These are phyloP conservation scores for Colletotrichum eleusines DNA, from an alignment of 2,329 filamentous ascomycete species.

Conservation along the genomic window DNA sequence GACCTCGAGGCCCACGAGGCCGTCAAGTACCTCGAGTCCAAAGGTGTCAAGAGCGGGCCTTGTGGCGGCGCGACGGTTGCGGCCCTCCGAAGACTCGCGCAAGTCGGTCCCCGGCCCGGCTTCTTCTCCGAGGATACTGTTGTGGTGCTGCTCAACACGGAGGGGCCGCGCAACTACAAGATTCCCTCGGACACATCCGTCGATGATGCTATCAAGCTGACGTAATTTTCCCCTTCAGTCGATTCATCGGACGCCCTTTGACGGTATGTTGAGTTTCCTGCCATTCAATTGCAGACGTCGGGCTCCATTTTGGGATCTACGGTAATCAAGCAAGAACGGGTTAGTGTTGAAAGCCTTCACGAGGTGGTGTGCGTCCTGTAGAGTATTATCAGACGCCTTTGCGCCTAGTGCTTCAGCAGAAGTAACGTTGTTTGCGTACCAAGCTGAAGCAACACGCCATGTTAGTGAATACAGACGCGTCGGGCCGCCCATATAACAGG, in stretches of 20 bases:
- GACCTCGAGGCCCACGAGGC: conserved; percentile 73
- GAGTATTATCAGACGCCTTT: conserved; percentile 48
- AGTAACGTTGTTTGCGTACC: not conserved
- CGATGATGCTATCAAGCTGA: conserved; percentile 57
- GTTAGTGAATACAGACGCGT: no score
- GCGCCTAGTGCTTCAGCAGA: conserved; percentile 31
- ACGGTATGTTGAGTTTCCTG: conserved; percentile 61
- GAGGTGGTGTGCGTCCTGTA: conserved; percentile 49
- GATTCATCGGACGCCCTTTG: conserved; percentile 59
- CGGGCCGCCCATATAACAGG: no score
- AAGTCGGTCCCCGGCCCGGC: conserved; percentile 48
- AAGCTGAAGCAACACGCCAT: not conserved
- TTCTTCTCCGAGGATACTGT: conserved; percentile 61
- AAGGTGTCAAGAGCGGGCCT: conserved; percentile 66
- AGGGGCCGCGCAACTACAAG: conserved; percentile 68
- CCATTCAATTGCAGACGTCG: conserved; percentile 56
- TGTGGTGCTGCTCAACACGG: conserved; percentile 76
- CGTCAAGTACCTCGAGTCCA: conserved; percentile 62
- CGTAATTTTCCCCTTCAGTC: conserved; percentile 60
- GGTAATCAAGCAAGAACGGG: no score
- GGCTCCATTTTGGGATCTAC: conserved; percentile 52
- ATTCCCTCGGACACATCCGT: conserved; percentile 55
- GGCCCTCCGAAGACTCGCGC: conserved; percentile 63
- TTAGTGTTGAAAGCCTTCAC: conserved; percentile 57
- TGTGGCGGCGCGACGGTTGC: conserved; percentile 72